Evolutionary conservation across 164 flowering plant genomes (phyloP).

Genomic region (Stephania japonica): DNA sequence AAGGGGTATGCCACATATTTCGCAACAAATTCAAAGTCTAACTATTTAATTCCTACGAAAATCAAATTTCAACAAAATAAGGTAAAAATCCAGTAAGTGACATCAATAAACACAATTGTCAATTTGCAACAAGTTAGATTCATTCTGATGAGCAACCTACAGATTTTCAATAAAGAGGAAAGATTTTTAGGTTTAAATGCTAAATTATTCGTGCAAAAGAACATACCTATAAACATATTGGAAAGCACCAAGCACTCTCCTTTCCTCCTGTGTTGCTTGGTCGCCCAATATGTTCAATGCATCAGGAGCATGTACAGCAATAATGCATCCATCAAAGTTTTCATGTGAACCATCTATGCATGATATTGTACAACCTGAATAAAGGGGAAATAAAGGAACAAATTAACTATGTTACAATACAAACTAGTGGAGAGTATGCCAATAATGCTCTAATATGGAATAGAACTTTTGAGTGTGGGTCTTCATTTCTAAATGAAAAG

Average conservation of each 20-base stretch:
- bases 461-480: not conserved
- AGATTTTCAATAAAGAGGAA: not conserved
- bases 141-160: not conserved
- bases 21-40: not conserved
- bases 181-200: not conserved
- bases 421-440: not conserved
- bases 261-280: conserved; percentile 67
- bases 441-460: not conserved
- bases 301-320: conserved; percentile 82
- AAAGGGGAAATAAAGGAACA: not conserved
- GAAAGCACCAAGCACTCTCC: conserved; percentile 79
- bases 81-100: not conserved
- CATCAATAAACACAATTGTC: not conserved
- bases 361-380: conserved; percentile 55
- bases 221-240: conserved; percentile 74
- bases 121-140: not conserved
- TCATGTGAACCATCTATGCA: conserved; percentile 50
- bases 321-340: conserved; percentile 45
- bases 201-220: not conserved
- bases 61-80: not conserved
- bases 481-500: not conserved
- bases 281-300: conserved; percentile 55
- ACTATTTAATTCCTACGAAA: not conserved
- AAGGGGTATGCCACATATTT: not conserved
- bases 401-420: not conserved